A percentile compares a stretch with the other conserved stretches of the same genome.
These are phyloP conservation scores for Zygoascus sp. DNA, from an alignment of 1,139 yeast genomes.

Conservation along the genomic window DNA sequence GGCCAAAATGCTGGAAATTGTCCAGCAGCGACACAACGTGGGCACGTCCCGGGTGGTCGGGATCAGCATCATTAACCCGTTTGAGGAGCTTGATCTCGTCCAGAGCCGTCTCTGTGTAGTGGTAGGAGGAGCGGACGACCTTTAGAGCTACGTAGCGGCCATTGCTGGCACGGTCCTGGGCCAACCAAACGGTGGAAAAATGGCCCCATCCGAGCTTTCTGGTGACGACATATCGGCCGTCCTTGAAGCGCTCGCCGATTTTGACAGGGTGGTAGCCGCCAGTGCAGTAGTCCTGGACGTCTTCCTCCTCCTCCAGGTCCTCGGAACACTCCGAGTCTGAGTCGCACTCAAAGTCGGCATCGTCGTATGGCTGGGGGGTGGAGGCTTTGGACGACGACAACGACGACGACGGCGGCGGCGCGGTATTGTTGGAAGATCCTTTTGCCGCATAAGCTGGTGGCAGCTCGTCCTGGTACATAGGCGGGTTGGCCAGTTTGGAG, in stretches of 20 bases:
- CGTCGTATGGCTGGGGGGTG: too few species aligned
- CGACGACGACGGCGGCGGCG: too few species aligned
- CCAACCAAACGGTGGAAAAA: slow-evolving; percentile 86
- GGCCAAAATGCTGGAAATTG: slow-evolving; percentile 72
- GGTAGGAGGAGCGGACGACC: slow-evolving; percentile 64
- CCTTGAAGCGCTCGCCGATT: slow-evolving; percentile 61
- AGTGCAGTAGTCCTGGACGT: slow-evolving; percentile 61
- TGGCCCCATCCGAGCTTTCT: slow-evolving; percentile 92
- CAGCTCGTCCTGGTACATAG: slow-evolving; percentile 5
- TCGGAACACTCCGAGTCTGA: slow-evolving; percentile 7
- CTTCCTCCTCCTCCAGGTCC: slow-evolving; percentile 53
- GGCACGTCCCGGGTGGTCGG: slow-evolving; percentile 64
- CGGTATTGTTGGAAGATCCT: background rate
- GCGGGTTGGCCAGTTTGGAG: slow-evolving; percentile 5
- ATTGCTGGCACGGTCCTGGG: slow-evolving; percentile 44
- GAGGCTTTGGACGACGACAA: too few species aligned
- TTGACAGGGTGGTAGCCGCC: slow-evolving; percentile 89
- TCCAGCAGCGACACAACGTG: slow-evolving; percentile 70
- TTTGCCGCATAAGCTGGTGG: slow-evolving; percentile 6
- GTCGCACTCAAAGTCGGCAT: slow-evolving; percentile 1
- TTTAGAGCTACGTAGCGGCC: slow-evolving; percentile 75
- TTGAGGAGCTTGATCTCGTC: slow-evolving; percentile 71
- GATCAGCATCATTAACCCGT: slow-evolving; percentile 45
- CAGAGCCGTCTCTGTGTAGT: slow-evolving; percentile 78
- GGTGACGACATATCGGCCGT: slow-evolving; percentile 59